Evolutionary conservation across 192 early-diverging fungal species (phyloP).

Genomic region (Allomyces macrogynus): DNA sequence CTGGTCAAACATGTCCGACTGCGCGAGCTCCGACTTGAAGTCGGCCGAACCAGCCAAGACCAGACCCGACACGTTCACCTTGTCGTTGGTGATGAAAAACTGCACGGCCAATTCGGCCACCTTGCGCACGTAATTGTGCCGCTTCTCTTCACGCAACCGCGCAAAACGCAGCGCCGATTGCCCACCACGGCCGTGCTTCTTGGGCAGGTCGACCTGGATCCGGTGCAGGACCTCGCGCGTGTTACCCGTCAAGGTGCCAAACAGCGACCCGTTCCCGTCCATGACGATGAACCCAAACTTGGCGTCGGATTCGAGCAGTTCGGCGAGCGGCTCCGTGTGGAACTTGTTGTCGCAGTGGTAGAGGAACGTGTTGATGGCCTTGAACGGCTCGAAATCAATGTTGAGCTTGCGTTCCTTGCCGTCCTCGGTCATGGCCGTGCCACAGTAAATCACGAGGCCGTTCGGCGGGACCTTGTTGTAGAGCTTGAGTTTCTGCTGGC

Average conservation of each 20-base stretch:
- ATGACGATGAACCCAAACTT: conserved; percentile 97
- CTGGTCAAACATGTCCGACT: conserved; percentile 91
- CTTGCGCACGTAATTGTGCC: conserved; percentile 98
- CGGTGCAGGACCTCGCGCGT: conserved; percentile 85
- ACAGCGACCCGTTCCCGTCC: conserved; percentile 94
- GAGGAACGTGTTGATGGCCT: conserved; percentile 95
- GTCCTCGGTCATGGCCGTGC: conserved; percentile 92
- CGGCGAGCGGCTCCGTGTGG: conserved; percentile 81
- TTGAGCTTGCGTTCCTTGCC: conserved; percentile 99
- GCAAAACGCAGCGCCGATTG: conserved; percentile 99
- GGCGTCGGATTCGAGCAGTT: conserved; percentile 82
- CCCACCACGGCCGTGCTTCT: conserved; percentile 99
- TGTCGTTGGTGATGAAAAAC: conserved; percentile 86
- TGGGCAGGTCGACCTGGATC: conserved; percentile 89
- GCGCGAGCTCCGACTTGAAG: conserved; percentile 90
- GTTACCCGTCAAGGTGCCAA: conserved; percentile 85
- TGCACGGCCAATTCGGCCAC: conserved; percentile 92
- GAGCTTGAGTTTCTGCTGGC: conserved; percentile 87
- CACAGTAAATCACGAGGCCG: conserved; percentile 85
- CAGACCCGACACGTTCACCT: conserved; percentile 65
- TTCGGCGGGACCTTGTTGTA: conserved; percentile 70
- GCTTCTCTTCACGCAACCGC: conserved; percentile 94
- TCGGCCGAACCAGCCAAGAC: conserved; percentile 96
- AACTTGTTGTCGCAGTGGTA: conserved; percentile 99
- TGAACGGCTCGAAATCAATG: conserved; percentile 98